Conservation (phyloP, 2,329 filamentous ascomycete species). For the Hypoxylon rubiginosum region DNA sequence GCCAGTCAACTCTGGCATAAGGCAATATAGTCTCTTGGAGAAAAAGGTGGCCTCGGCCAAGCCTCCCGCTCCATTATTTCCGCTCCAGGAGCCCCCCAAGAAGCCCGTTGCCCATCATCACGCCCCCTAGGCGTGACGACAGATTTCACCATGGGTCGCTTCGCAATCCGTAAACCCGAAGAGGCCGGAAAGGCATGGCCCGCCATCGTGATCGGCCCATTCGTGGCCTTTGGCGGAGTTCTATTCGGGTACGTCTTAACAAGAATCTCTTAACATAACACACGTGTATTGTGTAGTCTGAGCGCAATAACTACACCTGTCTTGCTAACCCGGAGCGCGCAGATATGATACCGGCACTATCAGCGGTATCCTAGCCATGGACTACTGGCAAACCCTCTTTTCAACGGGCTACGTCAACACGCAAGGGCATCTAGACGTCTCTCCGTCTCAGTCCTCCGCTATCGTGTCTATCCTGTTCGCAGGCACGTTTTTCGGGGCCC, state of each 20-base stretch:
- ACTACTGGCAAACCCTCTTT: slow-evolving; percentile 65
- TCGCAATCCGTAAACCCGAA: slow-evolving; percentile 61
- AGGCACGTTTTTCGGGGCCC: slow-evolving; percentile 81
- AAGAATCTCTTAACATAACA: no score
- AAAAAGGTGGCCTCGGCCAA: no score
- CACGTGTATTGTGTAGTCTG: no score
- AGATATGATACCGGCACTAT: slow-evolving; percentile 73
- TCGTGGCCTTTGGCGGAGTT: slow-evolving; percentile 73
- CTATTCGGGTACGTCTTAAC: slow-evolving; percentile 63
- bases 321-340: neutral
- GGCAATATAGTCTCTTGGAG: no score
- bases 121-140: neutral
- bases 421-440: slow-evolving; percentile 60
- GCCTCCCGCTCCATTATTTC: no score
- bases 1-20: no score
- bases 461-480: slow-evolving; percentile 82
- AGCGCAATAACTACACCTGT: no score
- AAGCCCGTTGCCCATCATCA: no score
- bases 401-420: slow-evolving; percentile 65
- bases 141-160: slow-evolving; percentile 36
- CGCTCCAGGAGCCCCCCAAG: no score
- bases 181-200: slow-evolving; percentile 72
- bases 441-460: slow-evolving; percentile 69
- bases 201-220: slow-evolving; percentile 70
- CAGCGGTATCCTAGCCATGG: slow-evolving; percentile 70